Conservation (phyloP, 2,329 filamentous ascomycete genomes). For the Xylariaceae sp. region DNA sequence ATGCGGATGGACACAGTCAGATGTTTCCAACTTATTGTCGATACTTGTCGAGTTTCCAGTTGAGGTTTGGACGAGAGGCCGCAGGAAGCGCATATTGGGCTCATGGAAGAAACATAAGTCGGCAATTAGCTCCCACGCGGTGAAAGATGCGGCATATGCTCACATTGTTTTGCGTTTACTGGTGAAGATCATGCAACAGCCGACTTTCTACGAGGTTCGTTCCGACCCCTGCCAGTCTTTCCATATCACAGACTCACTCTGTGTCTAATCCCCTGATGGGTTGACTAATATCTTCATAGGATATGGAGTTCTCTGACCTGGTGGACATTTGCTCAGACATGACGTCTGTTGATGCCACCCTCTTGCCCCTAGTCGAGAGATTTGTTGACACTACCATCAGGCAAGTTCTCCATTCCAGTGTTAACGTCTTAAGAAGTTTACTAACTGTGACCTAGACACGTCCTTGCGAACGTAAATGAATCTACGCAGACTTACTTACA, state of each 20-base stretch:
- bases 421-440: neutral
- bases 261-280: neutral
- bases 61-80: slow-evolving; percentile 28
- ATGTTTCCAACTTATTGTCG: slow-evolving; percentile 21
- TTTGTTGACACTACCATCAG: slow-evolving; percentile 27
- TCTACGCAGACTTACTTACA: slow-evolving; percentile 24
- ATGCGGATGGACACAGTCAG: slow-evolving; percentile 26
- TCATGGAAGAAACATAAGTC: slow-evolving; percentile 31
- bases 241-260: neutral
- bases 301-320: slow-evolving; percentile 31
- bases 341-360: slow-evolving; percentile 11
- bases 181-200: slow-evolving; percentile 29
- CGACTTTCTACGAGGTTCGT: slow-evolving; percentile 32
- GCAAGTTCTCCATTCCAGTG: slow-evolving; percentile 18
- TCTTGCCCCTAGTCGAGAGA: slow-evolving; percentile 23
- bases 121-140: slow-evolving; percentile 19
- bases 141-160: slow-evolving; percentile 23
- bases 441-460: slow-evolving; percentile 27
- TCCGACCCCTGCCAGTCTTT: neutral
- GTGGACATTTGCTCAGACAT: slow-evolving; percentile 24
- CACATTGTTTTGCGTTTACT: slow-evolving; percentile 27
- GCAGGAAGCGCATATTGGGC: slow-evolving; percentile 31
- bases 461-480: slow-evolving; percentile 24
- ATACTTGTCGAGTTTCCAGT: slow-evolving; percentile 27
- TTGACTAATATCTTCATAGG: slow-evolving; percentile 20